These are phyloP conservation scores for Ogataea nakhonphanomensis DNA, from an alignment of 805 yeast species.

Conservation along the genomic window DNA sequence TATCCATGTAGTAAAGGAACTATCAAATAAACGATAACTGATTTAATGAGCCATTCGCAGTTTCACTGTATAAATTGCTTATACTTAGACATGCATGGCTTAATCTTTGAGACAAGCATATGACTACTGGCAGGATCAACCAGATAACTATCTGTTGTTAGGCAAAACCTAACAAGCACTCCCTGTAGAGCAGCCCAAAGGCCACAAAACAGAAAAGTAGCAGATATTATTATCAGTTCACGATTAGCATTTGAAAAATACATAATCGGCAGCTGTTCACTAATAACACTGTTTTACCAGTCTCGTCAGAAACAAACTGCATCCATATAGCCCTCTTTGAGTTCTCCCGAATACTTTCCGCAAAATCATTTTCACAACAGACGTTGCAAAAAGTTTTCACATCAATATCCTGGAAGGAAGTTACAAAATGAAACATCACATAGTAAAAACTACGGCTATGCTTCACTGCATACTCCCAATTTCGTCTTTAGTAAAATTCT, in stretches of 20 bases:
- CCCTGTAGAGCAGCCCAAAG: slow-evolving; percentile 2
- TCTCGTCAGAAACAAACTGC: slow-evolving; percentile 2
- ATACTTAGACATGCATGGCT: slow-evolving; percentile 11
- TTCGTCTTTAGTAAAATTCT: slow-evolving; percentile 9
- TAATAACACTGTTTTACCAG: slow-evolving; percentile 1
- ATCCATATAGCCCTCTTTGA: slow-evolving; percentile 9
- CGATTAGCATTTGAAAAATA: slow-evolving; percentile 1
- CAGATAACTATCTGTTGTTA: slow-evolving; percentile 10
- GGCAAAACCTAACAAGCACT: slow-evolving; percentile 6
- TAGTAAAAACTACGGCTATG: slow-evolving; percentile 6
- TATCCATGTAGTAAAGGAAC: slow-evolving; percentile 8
- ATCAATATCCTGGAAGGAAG: slow-evolving; percentile 8
- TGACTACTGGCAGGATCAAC: slow-evolving; percentile 11
- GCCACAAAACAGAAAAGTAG: slow-evolving; percentile 2
- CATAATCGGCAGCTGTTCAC: slow-evolving; percentile 5
- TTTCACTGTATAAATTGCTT: slow-evolving; percentile 10
- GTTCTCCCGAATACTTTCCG: slow-evolving; percentile 8
- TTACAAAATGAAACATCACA: slow-evolving; percentile 7
- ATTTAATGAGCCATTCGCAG: slow-evolving; percentile 8
- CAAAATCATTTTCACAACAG: background rate
- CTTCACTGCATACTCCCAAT: slow-evolving; percentile 5
- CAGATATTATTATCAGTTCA: slow-evolving; percentile 6
- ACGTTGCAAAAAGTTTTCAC: slow-evolving; percentile 1
- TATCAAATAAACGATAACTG: slow-evolving; percentile 8
- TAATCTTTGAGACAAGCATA: slow-evolving; percentile 11